Evolutionary conservation across 306 rosid species (phyloP).

Genomic region (Fragaria ananassa): DNA sequence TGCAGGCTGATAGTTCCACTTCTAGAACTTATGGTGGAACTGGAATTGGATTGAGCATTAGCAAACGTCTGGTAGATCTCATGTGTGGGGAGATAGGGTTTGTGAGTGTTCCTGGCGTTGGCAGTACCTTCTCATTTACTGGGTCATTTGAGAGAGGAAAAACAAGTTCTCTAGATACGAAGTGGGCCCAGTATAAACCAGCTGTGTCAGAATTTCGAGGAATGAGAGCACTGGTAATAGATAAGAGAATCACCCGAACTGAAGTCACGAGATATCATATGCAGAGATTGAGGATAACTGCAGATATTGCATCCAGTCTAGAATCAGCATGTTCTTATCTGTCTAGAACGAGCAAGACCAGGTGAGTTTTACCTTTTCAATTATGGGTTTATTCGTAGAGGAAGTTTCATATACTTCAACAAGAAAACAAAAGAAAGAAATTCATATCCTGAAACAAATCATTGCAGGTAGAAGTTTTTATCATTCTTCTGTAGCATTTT

Average conservation of each 20-base stretch:
- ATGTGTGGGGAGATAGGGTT: slow-evolving; percentile 97
- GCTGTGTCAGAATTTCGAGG: slow-evolving; percentile 52
- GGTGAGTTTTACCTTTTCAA: slow-evolving; percentile 37
- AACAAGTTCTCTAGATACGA: slow-evolving; percentile 38
- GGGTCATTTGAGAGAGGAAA: slow-evolving; percentile 69
- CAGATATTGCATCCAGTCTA: slow-evolving; percentile 49
- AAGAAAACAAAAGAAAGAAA: neutral
- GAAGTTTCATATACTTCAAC: neutral
- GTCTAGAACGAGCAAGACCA: slow-evolving; percentile 39
- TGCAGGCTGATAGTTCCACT: slow-evolving; percentile 98
- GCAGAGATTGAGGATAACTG: slow-evolving; percentile 76
- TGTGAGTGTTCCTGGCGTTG: slow-evolving; percentile 74
- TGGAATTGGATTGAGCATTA: slow-evolving; percentile 94
- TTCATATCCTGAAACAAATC: slow-evolving; percentile 5
- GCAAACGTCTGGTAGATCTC: slow-evolving; percentile 83
- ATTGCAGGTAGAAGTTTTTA: neutral
- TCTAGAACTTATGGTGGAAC: slow-evolving; percentile 95
- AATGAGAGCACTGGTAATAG: slow-evolving; percentile 66
- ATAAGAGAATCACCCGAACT: slow-evolving; percentile 61
- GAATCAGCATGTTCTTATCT: slow-evolving; percentile 52
- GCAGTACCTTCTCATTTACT: slow-evolving; percentile 85
- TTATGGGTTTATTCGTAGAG: neutral
- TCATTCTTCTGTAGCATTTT: neutral
- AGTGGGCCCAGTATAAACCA: slow-evolving; percentile 46
- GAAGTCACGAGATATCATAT: slow-evolving; percentile 80